These are phyloP conservation scores for Prunus armeniaca DNA, from an alignment of 306 rosid genomes.

Conservation along the genomic window DNA sequence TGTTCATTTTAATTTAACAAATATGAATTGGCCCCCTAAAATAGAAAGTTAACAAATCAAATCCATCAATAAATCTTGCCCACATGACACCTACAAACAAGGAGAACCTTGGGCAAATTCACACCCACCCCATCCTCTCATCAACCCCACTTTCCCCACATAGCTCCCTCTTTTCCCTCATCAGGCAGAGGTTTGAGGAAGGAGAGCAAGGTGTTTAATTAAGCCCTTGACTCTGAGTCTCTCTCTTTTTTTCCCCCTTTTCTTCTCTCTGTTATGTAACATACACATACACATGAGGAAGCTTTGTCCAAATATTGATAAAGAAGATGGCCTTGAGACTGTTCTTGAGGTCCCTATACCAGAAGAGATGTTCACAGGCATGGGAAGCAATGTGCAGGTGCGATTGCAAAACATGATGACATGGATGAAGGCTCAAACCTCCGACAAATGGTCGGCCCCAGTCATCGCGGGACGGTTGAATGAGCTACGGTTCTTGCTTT, in stretches of 20 bases:
- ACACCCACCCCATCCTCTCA: slow-evolving; percentile 9
- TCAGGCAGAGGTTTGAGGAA: slow-evolving; percentile 13
- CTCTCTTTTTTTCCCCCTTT: background rate
- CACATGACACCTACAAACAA: slow-evolving; percentile 55
- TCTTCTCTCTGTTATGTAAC: slow-evolving; percentile 13
- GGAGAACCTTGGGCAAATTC: slow-evolving; percentile 52
- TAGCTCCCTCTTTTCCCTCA: slow-evolving; percentile 26
- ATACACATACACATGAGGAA: slow-evolving; percentile 47
- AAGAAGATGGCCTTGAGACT: slow-evolving; percentile 88
- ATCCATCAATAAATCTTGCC: slow-evolving; percentile 18
- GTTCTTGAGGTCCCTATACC: slow-evolving; percentile 93
- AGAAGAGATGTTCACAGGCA: slow-evolving; percentile 78
- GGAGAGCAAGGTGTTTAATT: slow-evolving; percentile 15
- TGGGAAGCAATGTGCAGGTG: slow-evolving; percentile 65
- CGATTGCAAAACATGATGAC: slow-evolving; percentile 82
- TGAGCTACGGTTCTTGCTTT: slow-evolving; percentile 79
- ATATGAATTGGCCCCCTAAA: background rate
- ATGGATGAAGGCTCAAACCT: slow-evolving; percentile 88
- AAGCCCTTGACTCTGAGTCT: slow-evolving; percentile 23
- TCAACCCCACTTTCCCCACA: slow-evolving; percentile 23
- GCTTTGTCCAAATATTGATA: slow-evolving; percentile 83
- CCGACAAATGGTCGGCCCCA: slow-evolving; percentile 67
- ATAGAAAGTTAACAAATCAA: slow-evolving; percentile 5
- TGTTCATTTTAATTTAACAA: background rate
- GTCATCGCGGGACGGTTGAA: slow-evolving; percentile 60